Evolutionary conservation across 192 early-diverging fungal genomes (phyloP), one percentile per base, ranked within the genome.

Genomic region (Geranomyces michiganensis): DNA sequence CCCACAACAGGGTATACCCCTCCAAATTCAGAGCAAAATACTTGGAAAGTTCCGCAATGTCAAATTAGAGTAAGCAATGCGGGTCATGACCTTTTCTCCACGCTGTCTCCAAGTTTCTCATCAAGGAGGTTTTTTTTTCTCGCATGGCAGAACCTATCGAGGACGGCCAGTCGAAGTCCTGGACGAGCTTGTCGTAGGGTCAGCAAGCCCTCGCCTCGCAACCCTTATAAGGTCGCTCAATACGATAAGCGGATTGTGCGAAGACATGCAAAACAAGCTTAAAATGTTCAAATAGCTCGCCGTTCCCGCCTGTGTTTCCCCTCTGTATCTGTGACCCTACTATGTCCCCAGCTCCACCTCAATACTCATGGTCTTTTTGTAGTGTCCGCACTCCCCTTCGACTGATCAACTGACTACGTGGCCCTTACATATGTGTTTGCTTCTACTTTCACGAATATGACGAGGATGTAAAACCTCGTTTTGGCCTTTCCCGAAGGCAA

Each of bases 1-100:
- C 65, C 80, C 78, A 33, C 74, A 75, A 43, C 60, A 49, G 24
- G 74, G 65, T 22, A 68, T 82, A 21, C 77, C 80, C 21, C 55
- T 82, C 17, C 77, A 82, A 27, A 70, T 79, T 15, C 80, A 82
- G 36, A 74, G 63, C 60, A 76, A 79, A 62, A 68, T 82, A 29
- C 58, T 82, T 41, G 66, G 72, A 32, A 72, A 71, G 47, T 78
- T 81, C 70, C 68, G 70, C 30, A 72, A 59, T 0, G 68, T 73
- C 15, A 78, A 78, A 41, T 36, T 81, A 13, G 80, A 78, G 79
- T 81, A 71, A 3, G 66, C 62, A 22, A 41, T 10, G 36, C 10
- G 10, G 36, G n/a, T n/a, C n/a, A n/a, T n/a, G n/a, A n/a, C n/a
- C n/a, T n/a, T n/a, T n/a, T n/a, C n/a, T n/a, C n/a, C n/a, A n/a